Percentiles rank a stretch among this genome's conserved stretches.
Conservation (phyloP, 2,329 filamentous ascomycete species). For the Pseudogymnoascus sp. region DNA sequence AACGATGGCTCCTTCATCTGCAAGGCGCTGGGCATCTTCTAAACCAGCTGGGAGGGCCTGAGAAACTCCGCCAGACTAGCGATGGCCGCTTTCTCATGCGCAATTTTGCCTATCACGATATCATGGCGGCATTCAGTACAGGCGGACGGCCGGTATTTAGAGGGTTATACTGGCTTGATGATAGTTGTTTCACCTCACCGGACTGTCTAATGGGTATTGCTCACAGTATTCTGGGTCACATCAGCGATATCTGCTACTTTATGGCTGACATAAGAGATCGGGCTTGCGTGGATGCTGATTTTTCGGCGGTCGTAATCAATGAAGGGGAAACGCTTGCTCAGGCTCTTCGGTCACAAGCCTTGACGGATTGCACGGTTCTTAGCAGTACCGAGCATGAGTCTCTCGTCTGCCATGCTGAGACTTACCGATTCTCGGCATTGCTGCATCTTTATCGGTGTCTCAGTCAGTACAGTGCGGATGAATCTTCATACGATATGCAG, state of each 20-base stretch:
- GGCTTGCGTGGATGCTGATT: not conserved
- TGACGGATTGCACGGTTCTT: not conserved
- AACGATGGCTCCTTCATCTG: constrained; percentile 16
- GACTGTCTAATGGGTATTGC: constrained; percentile 16
- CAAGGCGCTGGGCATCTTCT: constrained; percentile 17
- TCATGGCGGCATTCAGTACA: constrained; percentile 16
- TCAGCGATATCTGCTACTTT: constrained; percentile 16
- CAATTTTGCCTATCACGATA: constrained; percentile 18
- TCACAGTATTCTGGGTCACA: constrained; percentile 14
- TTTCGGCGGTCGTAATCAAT: constrained; percentile 9
- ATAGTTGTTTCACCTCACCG: not conserved
- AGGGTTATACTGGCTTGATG: constrained; percentile 14
- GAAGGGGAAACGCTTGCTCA: constrained; percentile 10
- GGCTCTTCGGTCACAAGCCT: constrained; percentile 10
- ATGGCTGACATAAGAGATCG: constrained; percentile 14
- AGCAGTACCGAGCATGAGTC: not conserved
- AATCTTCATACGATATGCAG: not conserved
- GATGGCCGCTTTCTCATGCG: constrained; percentile 16
- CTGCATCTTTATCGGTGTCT: constrained; percentile 15
- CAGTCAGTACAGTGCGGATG: not conserved
- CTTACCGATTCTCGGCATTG: constrained; percentile 16
- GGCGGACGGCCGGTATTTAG: constrained; percentile 12
- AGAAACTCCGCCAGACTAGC: constrained; percentile 10
- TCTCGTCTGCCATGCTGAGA: constrained; percentile 15
- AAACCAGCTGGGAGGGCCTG: constrained; percentile 13